Evolutionary conservation across 352 stramenopile genomes (phyloP), one percentile per base, ranked within the genome.

Genomic region (Globisporangium canariense): DNA sequence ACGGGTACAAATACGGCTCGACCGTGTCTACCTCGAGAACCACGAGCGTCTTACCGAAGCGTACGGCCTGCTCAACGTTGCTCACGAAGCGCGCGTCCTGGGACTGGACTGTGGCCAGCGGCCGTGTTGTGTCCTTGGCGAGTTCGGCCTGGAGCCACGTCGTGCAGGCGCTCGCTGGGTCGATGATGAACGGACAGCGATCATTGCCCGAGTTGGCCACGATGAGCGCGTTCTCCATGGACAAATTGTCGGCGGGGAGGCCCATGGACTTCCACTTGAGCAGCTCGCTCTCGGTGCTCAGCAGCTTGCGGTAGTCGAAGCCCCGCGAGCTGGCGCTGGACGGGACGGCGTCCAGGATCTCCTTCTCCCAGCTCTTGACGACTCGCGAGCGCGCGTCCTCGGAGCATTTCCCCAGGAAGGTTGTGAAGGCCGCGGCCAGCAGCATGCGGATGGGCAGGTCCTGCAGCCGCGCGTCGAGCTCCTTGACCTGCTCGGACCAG

Each of bases 11-110:
- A 69, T 97, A 96, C 10, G 96, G 88, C 64, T 98, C 90, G 0
- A 99, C 76, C 4, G 71, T 83, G 71, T 98, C 93, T 4, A 96
- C 89, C 62, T 98, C 96, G 4, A 97, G 70, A 22, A 98, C 76
- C 3, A 98, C 78, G 1, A 99, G 77, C 0, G 95, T 98, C 61
- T 98, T 98, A n/a, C 96, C 96, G 62, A 99, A 99, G 14, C 94
- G 90, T 5, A 98, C 94, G 28, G 93, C 88, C 55, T 98, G 93
- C 56, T 98, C 95, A 11, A 98, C 92, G 13, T 91, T 73, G 54
- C 86, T 98, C 6, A 92, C 85, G 52, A 98, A 98, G 2, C 89
- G 83, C 8, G 82, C 43, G 36, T 98, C 93, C 58, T 93, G 81
- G 0, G 81, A 78, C 60, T 94, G 83, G 6, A 98, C 78, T 6